Percentiles rank a stretch among this genome's conserved stretches.
These are phyloP conservation scores for Cornus kousa DNA, from an alignment of 148 eudicot species.

Conservation along the genomic window DNA sequence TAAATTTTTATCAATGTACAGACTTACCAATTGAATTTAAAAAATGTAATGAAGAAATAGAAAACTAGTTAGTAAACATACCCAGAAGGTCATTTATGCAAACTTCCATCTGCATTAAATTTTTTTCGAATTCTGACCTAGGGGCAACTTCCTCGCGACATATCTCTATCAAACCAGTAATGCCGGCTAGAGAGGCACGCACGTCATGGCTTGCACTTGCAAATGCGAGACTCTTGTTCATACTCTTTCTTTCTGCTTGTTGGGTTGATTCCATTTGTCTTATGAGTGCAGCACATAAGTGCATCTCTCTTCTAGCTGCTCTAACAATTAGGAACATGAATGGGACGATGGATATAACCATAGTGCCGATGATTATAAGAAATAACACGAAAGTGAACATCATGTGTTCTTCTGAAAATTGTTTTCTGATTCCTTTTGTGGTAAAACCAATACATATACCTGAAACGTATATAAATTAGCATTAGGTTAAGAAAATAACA, in stretches of 20 bases:
- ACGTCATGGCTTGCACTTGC: constrained; percentile 2
- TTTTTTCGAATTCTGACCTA: background rate
- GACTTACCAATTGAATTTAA: background rate
- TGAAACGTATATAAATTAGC: background rate
- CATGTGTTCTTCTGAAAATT: background rate
- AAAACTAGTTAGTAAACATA: background rate
- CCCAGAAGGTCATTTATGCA: background rate
- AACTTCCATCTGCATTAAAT: background rate
- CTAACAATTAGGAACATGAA: constrained; percentile 1
- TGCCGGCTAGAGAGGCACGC: constrained; percentile 1
- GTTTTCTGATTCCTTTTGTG: background rate
- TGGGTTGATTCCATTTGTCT: constrained; percentile 9
- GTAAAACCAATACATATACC: background rate
- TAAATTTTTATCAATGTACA: too few relatives aligned
- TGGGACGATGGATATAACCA: background rate
- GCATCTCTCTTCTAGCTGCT: constrained; percentile 11
- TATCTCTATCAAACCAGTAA: constrained; percentile 1
- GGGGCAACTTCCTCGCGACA: background rate
- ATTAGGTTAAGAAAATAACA: too few relatives aligned
- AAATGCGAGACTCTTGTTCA: constrained; percentile 7
- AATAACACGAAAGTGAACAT: background rate
- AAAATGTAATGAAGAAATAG: background rate
- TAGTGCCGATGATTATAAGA: background rate
- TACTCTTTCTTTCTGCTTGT: constrained; percentile 12
- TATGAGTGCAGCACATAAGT: constrained; percentile 5